Percentiles rank a stretch among this genome's conserved stretches.
phyloP scores from a whole-genome alignment of 2,329 filamentous ascomycete genomes.

The Botrytis fragariae region DNA sequence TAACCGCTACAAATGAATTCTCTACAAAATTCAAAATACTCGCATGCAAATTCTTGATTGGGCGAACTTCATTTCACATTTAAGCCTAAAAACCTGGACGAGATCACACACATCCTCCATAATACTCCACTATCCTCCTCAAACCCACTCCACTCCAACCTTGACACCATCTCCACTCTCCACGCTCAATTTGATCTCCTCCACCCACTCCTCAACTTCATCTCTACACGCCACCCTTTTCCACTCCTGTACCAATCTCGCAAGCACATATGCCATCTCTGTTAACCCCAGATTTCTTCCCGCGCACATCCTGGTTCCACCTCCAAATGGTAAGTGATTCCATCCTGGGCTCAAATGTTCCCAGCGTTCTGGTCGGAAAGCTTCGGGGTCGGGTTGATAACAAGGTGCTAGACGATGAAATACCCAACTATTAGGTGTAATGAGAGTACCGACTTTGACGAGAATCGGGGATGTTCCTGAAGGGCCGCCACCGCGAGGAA shows the following conservation, averaged over 20 bases:
- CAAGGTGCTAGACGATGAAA: conserved; percentile 42
- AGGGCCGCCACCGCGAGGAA: conserved; percentile 35
- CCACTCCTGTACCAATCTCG: conserved; percentile 43
- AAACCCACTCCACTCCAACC: neutral
- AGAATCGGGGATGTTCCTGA: conserved; percentile 32
- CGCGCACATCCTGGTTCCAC: conserved; percentile 67
- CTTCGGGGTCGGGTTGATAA: conserved; percentile 41
- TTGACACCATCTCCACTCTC: neutral
- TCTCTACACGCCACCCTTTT: neutral
- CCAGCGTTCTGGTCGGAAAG: conserved; percentile 44
- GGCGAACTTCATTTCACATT: neutral
- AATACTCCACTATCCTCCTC: neutral
- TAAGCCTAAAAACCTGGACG: neutral
- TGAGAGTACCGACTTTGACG: conserved; percentile 25
- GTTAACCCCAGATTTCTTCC: conserved; percentile 40
- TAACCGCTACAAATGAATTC: neutral
- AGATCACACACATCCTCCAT: neutral
- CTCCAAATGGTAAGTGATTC: conserved; percentile 68
- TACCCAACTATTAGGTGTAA: conserved; percentile 23
- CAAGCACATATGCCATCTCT: conserved; percentile 17
- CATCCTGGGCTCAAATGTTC: conserved; percentile 27
- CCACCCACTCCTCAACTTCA: conserved; percentile 1
- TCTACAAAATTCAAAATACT: neutral
- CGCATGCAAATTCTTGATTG: neutral
- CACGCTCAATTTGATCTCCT: neutral